Evolutionary conservation across 805 yeast genomes (phyloP).

Genomic region (Hagleromyces aurorensis): DNA sequence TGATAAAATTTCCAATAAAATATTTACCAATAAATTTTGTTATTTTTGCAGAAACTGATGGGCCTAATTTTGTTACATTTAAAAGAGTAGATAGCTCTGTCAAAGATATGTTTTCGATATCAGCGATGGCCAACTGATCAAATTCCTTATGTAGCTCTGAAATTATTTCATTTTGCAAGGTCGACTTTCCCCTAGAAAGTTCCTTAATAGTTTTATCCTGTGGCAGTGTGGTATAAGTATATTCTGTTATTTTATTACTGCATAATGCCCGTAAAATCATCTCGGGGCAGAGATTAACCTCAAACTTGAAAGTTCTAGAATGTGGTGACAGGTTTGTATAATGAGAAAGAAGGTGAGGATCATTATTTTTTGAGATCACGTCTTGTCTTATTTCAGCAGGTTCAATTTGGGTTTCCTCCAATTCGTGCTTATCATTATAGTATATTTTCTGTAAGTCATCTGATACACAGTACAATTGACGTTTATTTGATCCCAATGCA

Average conservation of each 20-base stretch:
- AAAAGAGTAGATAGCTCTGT: constrained; percentile 3
- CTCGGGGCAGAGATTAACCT: not conserved
- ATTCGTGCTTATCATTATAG: constrained; percentile 68
- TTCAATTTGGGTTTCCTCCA: too few relatives aligned
- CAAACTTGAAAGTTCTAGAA: constrained; percentile 4
- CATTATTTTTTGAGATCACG: too few relatives aligned
- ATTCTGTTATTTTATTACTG: constrained; percentile 14
- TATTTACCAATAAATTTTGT: constrained; percentile 7
- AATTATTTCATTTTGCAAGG: constrained; percentile 31
- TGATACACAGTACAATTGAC: constrained; percentile 77
- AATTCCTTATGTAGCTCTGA: constrained; percentile 11
- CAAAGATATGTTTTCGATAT: constrained; percentile 10
- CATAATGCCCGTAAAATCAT: constrained; percentile 18
- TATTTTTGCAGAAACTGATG: constrained; percentile 6
- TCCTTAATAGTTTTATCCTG: constrained; percentile 84
- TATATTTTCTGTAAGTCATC: constrained; percentile 80
- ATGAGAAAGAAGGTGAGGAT: not conserved
- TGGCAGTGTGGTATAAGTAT: constrained; percentile 33
- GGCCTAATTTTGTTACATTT: constrained; percentile 5
- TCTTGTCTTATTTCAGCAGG: too few relatives aligned
- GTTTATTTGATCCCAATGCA: constrained; percentile 57
- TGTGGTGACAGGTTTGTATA: constrained; percentile 8
- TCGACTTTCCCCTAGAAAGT: constrained; percentile 90
- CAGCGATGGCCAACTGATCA: constrained; percentile 4
- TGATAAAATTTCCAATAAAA: constrained; percentile 6